These are phyloP conservation scores for Zangia roseola DNA, from an alignment of 768 basidiomycete species.

Conservation along the genomic window DNA sequence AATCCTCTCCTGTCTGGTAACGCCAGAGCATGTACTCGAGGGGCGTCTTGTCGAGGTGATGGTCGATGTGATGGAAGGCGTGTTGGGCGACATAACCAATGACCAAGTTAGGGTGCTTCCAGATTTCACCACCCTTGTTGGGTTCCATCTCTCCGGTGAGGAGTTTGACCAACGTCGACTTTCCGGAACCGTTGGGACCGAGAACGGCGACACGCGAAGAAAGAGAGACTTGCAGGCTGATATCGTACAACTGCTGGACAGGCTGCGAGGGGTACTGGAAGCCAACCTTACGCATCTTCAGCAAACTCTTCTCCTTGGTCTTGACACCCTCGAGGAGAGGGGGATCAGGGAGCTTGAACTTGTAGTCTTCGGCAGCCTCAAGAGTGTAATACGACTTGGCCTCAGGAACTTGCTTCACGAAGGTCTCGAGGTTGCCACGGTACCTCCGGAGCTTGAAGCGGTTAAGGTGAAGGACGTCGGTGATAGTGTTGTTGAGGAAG, in stretches of 20 bases:
- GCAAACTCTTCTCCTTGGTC: slow-evolving; percentile 96
- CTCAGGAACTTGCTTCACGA: slow-evolving; percentile 93
- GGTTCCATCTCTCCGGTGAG: slow-evolving; percentile 96
- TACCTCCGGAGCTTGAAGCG: slow-evolving; percentile 97
- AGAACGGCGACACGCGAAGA: slow-evolving; percentile 98
- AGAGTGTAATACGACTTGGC: slow-evolving; percentile 98
- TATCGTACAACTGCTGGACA: slow-evolving; percentile 90
- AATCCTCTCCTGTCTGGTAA: slow-evolving; percentile 98
- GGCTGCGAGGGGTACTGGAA: slow-evolving; percentile 92
- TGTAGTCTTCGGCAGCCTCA: slow-evolving; percentile 94
- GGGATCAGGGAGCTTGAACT: slow-evolving; percentile 96
- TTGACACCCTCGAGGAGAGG: slow-evolving; percentile 99
- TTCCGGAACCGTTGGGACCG: slow-evolving; percentile 98
- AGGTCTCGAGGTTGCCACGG: slow-evolving; percentile 91
- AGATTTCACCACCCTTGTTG: slow-evolving; percentile 95
- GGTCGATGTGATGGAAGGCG: slow-evolving; percentile 99
- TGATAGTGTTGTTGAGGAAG: slow-evolving; percentile 98
- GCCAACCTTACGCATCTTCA: slow-evolving; percentile 97
- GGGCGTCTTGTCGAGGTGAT: slow-evolving; percentile 98
- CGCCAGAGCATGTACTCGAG: slow-evolving; percentile 99
- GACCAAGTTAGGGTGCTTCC: slow-evolving; percentile 99
- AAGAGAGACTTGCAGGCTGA: slow-evolving; percentile 94
- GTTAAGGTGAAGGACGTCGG: slow-evolving; percentile 95
- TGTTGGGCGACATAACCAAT: slow-evolving; percentile 99
- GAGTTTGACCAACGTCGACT: slow-evolving; percentile 95